Percentiles rank a stretch among this genome's conserved stretches.
These are phyloP conservation scores for Thelonectria olida DNA, from an alignment of 2,329 filamentous ascomycete genomes.

Conservation along the genomic window DNA sequence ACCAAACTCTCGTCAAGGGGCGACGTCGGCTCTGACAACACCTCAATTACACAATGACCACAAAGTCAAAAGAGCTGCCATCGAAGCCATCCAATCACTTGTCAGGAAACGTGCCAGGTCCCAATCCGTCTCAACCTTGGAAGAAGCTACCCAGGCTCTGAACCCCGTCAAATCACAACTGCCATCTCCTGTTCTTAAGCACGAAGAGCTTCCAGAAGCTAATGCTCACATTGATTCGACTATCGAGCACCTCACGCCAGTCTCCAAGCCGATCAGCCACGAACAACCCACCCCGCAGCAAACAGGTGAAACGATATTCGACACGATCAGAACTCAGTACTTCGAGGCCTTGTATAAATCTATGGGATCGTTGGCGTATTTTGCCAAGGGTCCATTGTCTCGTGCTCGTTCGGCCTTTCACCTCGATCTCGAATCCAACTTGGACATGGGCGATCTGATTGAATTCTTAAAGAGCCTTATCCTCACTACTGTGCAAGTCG, in stretches of 20 bases:
- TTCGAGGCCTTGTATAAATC: slow-evolving; percentile 70
- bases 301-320: slow-evolving; percentile 63
- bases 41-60: slow-evolving; percentile 58
- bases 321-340: slow-evolving; percentile 67
- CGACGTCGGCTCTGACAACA: slow-evolving; percentile 48
- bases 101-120: slow-evolving; percentile 62
- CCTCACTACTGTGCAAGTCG: slow-evolving; percentile 72
- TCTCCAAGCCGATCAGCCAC: not conserved
- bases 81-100: slow-evolving; percentile 70
- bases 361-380: slow-evolving; percentile 81
- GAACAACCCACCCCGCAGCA: slow-evolving; percentile 42
- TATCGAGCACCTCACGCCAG: not conserved
- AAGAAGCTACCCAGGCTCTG: slow-evolving; percentile 35
- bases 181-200: slow-evolving; percentile 30
- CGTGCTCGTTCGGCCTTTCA: slow-evolving; percentile 77
- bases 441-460: slow-evolving; percentile 71
- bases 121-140: slow-evolving; percentile 51
- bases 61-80: slow-evolving; percentile 66
- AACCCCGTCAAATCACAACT: slow-evolving; percentile 28
- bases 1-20: slow-evolving; percentile 25
- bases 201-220: slow-evolving; percentile 23
- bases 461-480: slow-evolving; percentile 75
- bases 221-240: not conserved
- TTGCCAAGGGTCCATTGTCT: slow-evolving; percentile 83
- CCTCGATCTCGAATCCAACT: slow-evolving; percentile 66